Evolutionary conservation across 441 rosid genomes (phyloP), one percentile per base, ranked within the genome.

Genomic region (Bocquillonia castaneifolia): DNA sequence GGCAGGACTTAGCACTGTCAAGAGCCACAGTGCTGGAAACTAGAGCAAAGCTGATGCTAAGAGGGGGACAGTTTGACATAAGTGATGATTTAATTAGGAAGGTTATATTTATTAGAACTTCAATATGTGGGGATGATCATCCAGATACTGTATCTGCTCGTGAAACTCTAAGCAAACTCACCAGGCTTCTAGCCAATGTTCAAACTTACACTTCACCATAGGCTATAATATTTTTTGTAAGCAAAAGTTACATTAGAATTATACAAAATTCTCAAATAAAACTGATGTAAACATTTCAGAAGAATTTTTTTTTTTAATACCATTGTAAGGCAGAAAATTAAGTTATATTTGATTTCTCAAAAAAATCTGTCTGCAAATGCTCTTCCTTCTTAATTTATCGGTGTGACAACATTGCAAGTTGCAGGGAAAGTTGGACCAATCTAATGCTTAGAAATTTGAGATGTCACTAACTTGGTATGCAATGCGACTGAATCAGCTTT

Each of bases 21-120:
- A 86, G 97, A 78, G 99, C 97, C 57, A 84, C 86, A 0, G 96
- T 93, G 75, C 84, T 93, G 29, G 99, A 91, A 78, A 89, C 93
- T 25, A 74, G 99, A 74, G 91, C 97, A 66, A 93, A 93, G 80
- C 74, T 93, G 58, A 89, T 91, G 97, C 72, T 88, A 61, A 77
- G 91, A 29, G 99, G 99, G 0, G 95, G 96, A 0, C 90, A 86
- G 64, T 89, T 85, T 17, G 87, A 91, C 71, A 74, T 87, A 55
- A 95, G 89, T 8, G 97, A 93, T 79, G 99, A 88, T 79, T 76
- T 93, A 26, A 83, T 93, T 13, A 82, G 96, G 84, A 91, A 89
- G 76, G 96, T 96, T 0, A 86, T 93, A 72, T 93, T 82, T 61
- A 86, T 93, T 60, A 82, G 99, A 71, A 89, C 90, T 50, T 87